Percentiles rank a stretch among this genome's conserved stretches.
phyloP scores from a whole-genome alignment of 768 basidiomycete species.

The Suillus weaverae region DNA sequence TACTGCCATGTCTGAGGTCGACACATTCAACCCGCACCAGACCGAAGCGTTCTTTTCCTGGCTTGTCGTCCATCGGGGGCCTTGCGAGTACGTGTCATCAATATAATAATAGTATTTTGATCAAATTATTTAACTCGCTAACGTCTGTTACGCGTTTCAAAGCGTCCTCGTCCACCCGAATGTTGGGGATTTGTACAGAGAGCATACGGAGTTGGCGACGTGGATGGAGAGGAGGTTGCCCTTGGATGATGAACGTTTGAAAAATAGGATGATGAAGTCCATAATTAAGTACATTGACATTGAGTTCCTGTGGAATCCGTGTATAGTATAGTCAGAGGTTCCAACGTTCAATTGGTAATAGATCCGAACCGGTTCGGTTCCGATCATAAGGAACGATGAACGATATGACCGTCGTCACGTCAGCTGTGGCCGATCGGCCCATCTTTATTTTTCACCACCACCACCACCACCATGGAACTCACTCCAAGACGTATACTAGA shows the following conservation, averaged over 20 bases:
- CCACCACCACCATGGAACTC: slow-evolving; percentile 26
- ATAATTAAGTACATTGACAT: no score
- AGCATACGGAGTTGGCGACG: slow-evolving; percentile 61
- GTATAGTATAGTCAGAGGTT: neutral
- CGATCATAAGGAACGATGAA: slow-evolving; percentile 2
- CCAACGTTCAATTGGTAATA: slow-evolving; percentile 7
- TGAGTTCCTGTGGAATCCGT: neutral
- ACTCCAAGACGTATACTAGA: slow-evolving; percentile 56
- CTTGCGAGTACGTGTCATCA: slow-evolving; percentile 57
- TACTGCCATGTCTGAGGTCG: slow-evolving; percentile 70
- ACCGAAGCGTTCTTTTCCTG: slow-evolving; percentile 69
- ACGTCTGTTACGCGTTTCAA: neutral
- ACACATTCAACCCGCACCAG: slow-evolving; percentile 64
- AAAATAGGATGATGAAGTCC: neutral
- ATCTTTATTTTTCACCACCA: slow-evolving; percentile 1
- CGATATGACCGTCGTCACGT: neutral
- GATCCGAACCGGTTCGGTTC: slow-evolving; percentile 15
- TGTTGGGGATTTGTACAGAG: slow-evolving; percentile 52
- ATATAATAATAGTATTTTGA: neutral
- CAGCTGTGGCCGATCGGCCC: neutral
- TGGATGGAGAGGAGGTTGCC: slow-evolving; percentile 72
- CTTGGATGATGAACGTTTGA: slow-evolving; percentile 21
- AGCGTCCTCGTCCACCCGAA: slow-evolving; percentile 75
- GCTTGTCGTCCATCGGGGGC: slow-evolving; percentile 65
- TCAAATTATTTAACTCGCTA: neutral